Conservation (phyloP, 768 basidiomycete species). For the Chlorophyllum brunneum region DNA sequence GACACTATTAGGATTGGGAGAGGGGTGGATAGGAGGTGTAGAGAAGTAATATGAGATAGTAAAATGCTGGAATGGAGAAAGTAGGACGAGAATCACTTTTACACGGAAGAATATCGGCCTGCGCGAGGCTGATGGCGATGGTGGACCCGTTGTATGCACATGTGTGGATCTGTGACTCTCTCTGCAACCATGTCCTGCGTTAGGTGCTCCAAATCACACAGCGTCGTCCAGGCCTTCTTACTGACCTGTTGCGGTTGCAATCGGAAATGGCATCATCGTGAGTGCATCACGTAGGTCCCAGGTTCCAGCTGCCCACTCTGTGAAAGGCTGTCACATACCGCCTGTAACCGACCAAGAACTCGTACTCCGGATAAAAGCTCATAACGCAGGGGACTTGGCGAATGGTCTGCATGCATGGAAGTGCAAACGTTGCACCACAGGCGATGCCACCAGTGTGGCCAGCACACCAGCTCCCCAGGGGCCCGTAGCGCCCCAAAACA, state of each 20-base stretch:
- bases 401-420: conserved; percentile 21
- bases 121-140: no score
- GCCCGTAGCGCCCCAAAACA: not conserved
- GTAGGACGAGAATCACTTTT: no score
- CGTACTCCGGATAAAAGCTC: conserved; percentile 24
- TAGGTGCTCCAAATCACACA: conserved; percentile 22
- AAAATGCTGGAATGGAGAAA: no score
- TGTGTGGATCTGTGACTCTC: no score
- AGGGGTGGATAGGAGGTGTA: no score
- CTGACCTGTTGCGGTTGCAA: conserved; percentile 29
- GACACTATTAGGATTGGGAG: no score
- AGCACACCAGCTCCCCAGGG: not conserved
- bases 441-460: not conserved
- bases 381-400: conserved; percentile 13
- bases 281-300: conserved; percentile 5
- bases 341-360: conserved; percentile 29
- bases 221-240: conserved; percentile 27
- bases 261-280: conserved; percentile 34
- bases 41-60: no score
- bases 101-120: no score
- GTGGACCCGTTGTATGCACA: no score
- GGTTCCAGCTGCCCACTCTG: not conserved
- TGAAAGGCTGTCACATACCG: conserved; percentile 33
- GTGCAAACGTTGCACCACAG: conserved; percentile 17
- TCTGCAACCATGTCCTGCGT: conserved; percentile 15